phyloP scores from a whole-genome alignment of 2,329 filamentous ascomycete genomes.

The Fusarium sambucinum region DNA sequence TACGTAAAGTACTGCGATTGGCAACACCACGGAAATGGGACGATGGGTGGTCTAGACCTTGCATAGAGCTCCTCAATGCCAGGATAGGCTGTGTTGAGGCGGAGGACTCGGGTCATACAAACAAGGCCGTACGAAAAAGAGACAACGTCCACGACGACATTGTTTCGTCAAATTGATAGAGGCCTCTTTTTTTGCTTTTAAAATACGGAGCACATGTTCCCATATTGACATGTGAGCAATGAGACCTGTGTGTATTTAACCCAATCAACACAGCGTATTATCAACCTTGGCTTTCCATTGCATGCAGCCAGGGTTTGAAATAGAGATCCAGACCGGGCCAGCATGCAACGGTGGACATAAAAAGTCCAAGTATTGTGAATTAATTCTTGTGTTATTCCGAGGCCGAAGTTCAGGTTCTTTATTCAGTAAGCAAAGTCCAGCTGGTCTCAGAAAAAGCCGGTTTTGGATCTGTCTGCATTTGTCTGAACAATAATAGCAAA shows the following conservation, averaged over 20 bases:
- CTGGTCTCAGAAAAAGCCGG: slow-evolving; percentile 29
- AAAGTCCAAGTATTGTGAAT: slow-evolving; percentile 19
- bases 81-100: slow-evolving; percentile 21
- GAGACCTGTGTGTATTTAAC: neutral
- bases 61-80: slow-evolving; percentile 12
- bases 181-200: slow-evolving; percentile 13
- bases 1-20: slow-evolving; percentile 8
- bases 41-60: slow-evolving; percentile 31
- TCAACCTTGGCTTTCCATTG: slow-evolving; percentile 29
- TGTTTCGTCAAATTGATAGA: slow-evolving; percentile 17
- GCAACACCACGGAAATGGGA: slow-evolving; percentile 13
- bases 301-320: slow-evolving; percentile 39
- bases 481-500: slow-evolving; percentile 14
- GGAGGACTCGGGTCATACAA: slow-evolving; percentile 8
- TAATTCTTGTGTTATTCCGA: slow-evolving; percentile 4
- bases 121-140: slow-evolving; percentile 16
- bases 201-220: slow-evolving; percentile 21
- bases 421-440: slow-evolving; percentile 27
- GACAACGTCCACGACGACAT: slow-evolving; percentile 4
- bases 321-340: slow-evolving; percentile 38
- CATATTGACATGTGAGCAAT: slow-evolving; percentile 19
- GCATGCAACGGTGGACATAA: slow-evolving; percentile 16
- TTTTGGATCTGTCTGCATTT: slow-evolving; percentile 33
- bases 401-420: neutral
- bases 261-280: slow-evolving; percentile 23